These are phyloP conservation scores for Rugonectria rugulosa DNA, from an alignment of 2,329 filamentous ascomycete species.

Conservation along the genomic window DNA sequence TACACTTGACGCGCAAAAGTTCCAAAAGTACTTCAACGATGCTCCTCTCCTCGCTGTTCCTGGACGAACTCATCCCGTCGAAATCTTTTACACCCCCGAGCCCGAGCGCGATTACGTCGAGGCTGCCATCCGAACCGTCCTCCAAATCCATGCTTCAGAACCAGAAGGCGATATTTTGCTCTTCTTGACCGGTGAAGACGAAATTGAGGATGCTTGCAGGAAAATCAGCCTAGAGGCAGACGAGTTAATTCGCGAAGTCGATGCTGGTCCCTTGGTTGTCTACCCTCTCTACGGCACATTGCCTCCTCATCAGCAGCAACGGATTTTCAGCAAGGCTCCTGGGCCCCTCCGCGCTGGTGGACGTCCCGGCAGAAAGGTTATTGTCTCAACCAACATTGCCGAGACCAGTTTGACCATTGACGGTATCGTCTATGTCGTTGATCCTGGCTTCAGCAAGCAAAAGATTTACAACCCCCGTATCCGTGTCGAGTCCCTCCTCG, in stretches of 20 bases:
- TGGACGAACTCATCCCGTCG: conserved; percentile 93
- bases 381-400: conserved; percentile 96
- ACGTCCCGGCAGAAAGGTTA: conserved; percentile 88
- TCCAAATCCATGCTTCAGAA: conserved; percentile 96
- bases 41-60: conserved; percentile 93
- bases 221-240: conserved; percentile 92
- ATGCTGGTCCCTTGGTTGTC: conserved; percentile 86
- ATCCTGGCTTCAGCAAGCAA: conserved; percentile 98
- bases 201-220: conserved; percentile 94
- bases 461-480: conserved; percentile 99
- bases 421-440: conserved; percentile 99
- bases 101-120: conserved; percentile 97
- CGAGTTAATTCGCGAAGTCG: conserved; percentile 89
- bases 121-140: conserved; percentile 89
- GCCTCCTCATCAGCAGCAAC: conserved; percentile 91
- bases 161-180: conserved; percentile 90
- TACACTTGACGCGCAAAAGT: conserved; percentile 96
- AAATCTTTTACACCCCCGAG: conserved; percentile 98
- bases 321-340: conserved; percentile 92
- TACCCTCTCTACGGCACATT: conserved; percentile 95
- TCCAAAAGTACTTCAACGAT: conserved; percentile 95
- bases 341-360: conserved; percentile 76
- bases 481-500: conserved; percentile 94
- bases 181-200: conserved; percentile 97
- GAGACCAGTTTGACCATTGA: conserved; percentile 98